Evolutionary conservation across 805 yeast genomes (phyloP).

Genomic region (Sugiyamaella boreocaroliniensis): DNA sequence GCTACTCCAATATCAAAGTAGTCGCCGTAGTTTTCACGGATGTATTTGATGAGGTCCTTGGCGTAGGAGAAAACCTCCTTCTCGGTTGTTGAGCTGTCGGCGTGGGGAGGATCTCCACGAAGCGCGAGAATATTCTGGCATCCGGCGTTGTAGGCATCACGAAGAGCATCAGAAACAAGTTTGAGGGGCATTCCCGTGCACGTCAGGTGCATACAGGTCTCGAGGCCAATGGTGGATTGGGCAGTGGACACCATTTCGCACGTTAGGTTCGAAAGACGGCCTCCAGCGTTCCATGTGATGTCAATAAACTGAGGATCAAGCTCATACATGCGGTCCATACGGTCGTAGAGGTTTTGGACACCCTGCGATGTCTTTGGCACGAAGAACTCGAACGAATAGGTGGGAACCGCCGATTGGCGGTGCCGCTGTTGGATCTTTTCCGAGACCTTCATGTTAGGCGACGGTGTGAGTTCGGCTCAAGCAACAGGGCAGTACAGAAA

Average conservation of each 20-base stretch:
- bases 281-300: slow-evolving; percentile 99
- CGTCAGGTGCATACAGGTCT: slow-evolving; percentile 96
- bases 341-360: slow-evolving; percentile 87
- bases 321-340: slow-evolving; percentile 97
- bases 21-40: slow-evolving; percentile 69
- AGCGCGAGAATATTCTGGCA: slow-evolving; percentile 93
- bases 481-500: no score
- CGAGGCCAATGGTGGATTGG: slow-evolving; percentile 83
- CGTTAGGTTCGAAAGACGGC: slow-evolving; percentile 72
- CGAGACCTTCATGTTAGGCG: slow-evolving; percentile 38
- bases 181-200: slow-evolving; percentile 89
- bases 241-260: slow-evolving; percentile 89
- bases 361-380: slow-evolving; percentile 98
- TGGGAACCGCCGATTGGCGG: slow-evolving; percentile 37
- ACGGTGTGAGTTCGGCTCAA: no score
- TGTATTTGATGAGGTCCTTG: slow-evolving; percentile 73
- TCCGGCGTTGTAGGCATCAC: slow-evolving; percentile 81
- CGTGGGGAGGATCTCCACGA: slow-evolving; percentile 90
- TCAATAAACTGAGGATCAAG: slow-evolving; percentile 87
- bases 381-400: slow-evolving; percentile 94
- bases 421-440: slow-evolving; percentile 41
- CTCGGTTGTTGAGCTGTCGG: slow-evolving; percentile 18
- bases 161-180: slow-evolving; percentile 76
- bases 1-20: slow-evolving; percentile 95
- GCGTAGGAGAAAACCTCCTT: slow-evolving; percentile 68